Evolutionary conservation across 352 stramenopile genomes (phyloP).

Genomic region (Phytophthora nicotianae): DNA sequence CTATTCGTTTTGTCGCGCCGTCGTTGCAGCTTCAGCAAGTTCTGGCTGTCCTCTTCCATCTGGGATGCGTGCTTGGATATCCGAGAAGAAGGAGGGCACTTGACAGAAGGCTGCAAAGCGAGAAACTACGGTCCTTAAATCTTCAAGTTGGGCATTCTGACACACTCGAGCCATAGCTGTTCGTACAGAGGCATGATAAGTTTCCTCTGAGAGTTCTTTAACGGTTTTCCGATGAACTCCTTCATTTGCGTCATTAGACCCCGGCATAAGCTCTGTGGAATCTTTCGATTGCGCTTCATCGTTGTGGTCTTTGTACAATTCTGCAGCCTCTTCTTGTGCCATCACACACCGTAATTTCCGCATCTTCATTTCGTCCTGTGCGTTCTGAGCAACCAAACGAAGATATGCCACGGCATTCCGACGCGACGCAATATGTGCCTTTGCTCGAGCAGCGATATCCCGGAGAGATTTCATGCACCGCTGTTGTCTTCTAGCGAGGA

Average conservation of each 20-base stretch:
- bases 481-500: slow-evolving; percentile 54
- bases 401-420: slow-evolving; percentile 32
- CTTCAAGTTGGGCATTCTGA: slow-evolving; percentile 29
- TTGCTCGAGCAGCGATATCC: slow-evolving; percentile 48
- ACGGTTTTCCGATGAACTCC: slow-evolving; percentile 2
- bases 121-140: slow-evolving; percentile 38
- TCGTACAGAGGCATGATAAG: slow-evolving; percentile 23
- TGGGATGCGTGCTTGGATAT: background rate
- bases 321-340: slow-evolving; percentile 1
- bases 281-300: background rate
- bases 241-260: background rate
- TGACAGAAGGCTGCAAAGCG: slow-evolving; percentile 39
- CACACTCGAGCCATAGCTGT: slow-evolving; percentile 31
- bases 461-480: slow-evolving; percentile 53
- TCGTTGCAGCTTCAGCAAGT: background rate
- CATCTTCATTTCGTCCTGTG: slow-evolving; percentile 15
- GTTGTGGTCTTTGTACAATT: background rate
- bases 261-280: background rate
- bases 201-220: slow-evolving; percentile 20
- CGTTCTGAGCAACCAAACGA: slow-evolving; percentile 28
- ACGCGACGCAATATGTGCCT: slow-evolving; percentile 29
- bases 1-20: background rate
- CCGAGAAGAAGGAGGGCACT: slow-evolving; percentile 25
- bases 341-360: slow-evolving; percentile 21
- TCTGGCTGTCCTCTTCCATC: background rate